Evolutionary conservation across 1,284 basidiomycete genomes (phyloP).

Genomic region (Cryptococcus hybrid): DNA sequence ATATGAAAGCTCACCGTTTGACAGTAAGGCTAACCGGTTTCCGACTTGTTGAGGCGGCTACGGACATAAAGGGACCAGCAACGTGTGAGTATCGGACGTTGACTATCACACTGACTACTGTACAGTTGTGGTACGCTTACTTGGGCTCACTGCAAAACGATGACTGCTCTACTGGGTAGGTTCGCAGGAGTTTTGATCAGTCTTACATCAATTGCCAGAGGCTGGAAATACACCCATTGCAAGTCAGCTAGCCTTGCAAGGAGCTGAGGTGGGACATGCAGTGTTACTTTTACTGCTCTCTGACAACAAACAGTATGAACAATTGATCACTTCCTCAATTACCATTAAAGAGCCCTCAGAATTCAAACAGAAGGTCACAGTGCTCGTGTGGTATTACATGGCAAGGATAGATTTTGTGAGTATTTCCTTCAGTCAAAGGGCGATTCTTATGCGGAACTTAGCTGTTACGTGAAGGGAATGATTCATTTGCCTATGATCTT

Average conservation of each 20-base stretch:
- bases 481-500: not conserved
- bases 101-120: not conserved
- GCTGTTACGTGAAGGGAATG: not conserved
- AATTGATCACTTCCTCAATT: not conserved
- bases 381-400: not conserved
- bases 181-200: not conserved
- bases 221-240: not conserved
- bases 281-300: not conserved
- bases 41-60: conserved; percentile 1
- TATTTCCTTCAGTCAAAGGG: not conserved
- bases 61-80: not conserved
- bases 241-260: not conserved
- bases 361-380: not conserved
- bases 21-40: conserved; percentile 1
- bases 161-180: not conserved
- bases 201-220: not conserved
- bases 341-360: not conserved
- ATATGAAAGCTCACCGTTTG: not conserved
- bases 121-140: not conserved
- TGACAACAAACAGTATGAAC: not conserved
- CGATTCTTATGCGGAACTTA: not conserved
- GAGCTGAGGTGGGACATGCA: not conserved
- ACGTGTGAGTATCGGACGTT: not conserved
- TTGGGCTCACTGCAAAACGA: not conserved
- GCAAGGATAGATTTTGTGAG: conserved; percentile 1